Evolutionary conservation across 192 early-diverging fungal genomes (phyloP).

Genomic region (Rhizophagus clarus): DNA sequence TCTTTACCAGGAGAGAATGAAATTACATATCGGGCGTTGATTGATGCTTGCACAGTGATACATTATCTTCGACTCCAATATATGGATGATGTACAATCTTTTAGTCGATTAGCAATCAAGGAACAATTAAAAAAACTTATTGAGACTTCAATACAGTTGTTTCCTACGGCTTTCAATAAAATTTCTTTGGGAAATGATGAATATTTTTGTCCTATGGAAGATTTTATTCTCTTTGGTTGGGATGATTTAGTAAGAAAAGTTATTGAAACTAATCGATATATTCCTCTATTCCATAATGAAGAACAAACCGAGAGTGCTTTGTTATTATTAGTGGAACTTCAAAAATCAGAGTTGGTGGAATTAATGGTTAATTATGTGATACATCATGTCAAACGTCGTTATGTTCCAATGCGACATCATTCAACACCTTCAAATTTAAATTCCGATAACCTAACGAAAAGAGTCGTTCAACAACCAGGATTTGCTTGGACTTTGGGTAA

Average conservation of each 20-base stretch:
- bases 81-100: neutral
- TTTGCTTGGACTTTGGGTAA: conserved; percentile 5
- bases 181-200: neutral
- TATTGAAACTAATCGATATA: neutral
- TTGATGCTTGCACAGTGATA: neutral
- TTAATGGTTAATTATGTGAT: neutral
- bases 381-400: neutral
- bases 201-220: neutral
- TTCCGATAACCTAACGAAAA: neutral
- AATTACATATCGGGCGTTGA: neutral
- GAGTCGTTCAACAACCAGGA: neutral
- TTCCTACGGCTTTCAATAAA: neutral
- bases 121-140: conserved; percentile 2
- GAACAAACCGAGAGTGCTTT: conserved; percentile 9
- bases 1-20: neutral
- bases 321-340: conserved; percentile 8
- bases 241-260: conserved; percentile 3
- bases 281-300: conserved; percentile 13
- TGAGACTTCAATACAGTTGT: neutral
- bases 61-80: neutral
- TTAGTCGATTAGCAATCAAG: neutral
- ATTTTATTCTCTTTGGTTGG: conserved; percentile 1
- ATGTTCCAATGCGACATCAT: neutral
- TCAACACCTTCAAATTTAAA: neutral
- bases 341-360: conserved; percentile 3